Base-by-base conservation (phyloP, 108 stramenopile species). In the Skeletonema tropicum region DNA sequence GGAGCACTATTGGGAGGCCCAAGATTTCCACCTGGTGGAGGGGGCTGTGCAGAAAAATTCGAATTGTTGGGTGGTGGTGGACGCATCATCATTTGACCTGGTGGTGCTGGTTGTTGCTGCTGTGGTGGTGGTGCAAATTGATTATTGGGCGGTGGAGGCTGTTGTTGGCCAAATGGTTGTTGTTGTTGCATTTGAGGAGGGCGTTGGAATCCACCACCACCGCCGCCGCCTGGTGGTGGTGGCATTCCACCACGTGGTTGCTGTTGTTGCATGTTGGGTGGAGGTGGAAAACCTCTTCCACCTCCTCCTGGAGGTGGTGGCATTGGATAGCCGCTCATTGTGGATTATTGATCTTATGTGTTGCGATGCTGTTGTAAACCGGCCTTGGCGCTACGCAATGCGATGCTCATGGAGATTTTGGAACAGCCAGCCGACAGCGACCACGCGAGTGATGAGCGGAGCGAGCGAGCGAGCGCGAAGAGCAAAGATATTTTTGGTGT, bases 261-360 rank as follows among this genome's bases (percentile, higher is more conserved):
- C 26, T 52, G 63, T 46, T 74, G 64, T 2, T 57, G 55, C 57
- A 41, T 59, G 52, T 55, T 55, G 5, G 52, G 52, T 55, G 52
- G 52, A 9, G 52, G 52, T 21, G 23, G 52, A 23, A 55, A 55
- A 25, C 52, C 52, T 49, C 48, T 19, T 49, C 48, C 48, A 12
- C 52, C 52, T 61, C 26, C 60, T 31, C 60, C 58, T 10, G 70
- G 70, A 15, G 70, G 70, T 26, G 70, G 70, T 30, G 70, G 70
- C 42, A 61, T 58, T 59, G 49, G 39, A 49, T 30, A 57, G 61
- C 35, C 25, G 42, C 57, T 45, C 60, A 58, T 71, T n/a, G 60
- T 71, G 26, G 19, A 3, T 41, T 41, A 3, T 41, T 41, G 10
- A 12, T 12, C 12, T 41, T 41, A 3, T 41, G 8, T 35, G 35